A percentile compares a stretch with the other conserved stretches of the same genome.
Conservation (phyloP, 2,329 filamentous ascomycete species). For the Neocatenulostroma microsporum region DNA sequence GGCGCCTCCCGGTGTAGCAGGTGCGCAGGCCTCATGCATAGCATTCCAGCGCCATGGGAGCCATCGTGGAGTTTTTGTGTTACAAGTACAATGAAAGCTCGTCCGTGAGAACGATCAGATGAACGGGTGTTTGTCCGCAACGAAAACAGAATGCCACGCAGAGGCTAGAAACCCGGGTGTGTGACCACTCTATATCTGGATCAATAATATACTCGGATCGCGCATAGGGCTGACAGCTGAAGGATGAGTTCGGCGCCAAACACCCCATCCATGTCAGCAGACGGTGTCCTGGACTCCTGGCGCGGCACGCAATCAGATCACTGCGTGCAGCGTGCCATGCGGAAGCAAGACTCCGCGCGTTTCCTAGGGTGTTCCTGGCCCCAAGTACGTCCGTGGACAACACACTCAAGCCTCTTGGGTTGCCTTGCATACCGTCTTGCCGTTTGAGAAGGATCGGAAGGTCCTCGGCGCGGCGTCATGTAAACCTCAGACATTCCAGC, state of each 20-base stretch:
- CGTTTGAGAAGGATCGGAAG: background rate
- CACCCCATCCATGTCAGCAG: background rate
- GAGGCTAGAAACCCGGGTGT: background rate
- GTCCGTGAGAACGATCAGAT: too few species aligned
- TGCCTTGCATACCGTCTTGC: background rate
- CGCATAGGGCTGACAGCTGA: background rate
- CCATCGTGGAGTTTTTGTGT: background rate
- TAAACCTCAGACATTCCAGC: background rate
- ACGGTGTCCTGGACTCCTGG: background rate
- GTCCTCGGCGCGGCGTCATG: background rate
- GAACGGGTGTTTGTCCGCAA: too few species aligned
- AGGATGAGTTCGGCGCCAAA: background rate
- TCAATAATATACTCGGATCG: too few species aligned
- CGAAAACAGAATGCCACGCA: background rate
- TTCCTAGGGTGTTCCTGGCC: background rate
- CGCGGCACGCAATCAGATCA: slow-evolving; percentile 2
- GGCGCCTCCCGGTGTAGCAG: background rate
- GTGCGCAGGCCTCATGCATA: slow-evolving; percentile 1
- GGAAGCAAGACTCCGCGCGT: too few species aligned
- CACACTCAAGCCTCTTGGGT: background rate
- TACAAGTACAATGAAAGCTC: background rate
- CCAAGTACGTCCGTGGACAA: background rate
- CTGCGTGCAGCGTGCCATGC: background rate
- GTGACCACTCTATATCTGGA: too few species aligned
- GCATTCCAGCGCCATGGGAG: slow-evolving; percentile 3